phyloP scores from a whole-genome alignment of 1,284 basidiomycete genomes.

The Thecaphora frezii region DNA sequence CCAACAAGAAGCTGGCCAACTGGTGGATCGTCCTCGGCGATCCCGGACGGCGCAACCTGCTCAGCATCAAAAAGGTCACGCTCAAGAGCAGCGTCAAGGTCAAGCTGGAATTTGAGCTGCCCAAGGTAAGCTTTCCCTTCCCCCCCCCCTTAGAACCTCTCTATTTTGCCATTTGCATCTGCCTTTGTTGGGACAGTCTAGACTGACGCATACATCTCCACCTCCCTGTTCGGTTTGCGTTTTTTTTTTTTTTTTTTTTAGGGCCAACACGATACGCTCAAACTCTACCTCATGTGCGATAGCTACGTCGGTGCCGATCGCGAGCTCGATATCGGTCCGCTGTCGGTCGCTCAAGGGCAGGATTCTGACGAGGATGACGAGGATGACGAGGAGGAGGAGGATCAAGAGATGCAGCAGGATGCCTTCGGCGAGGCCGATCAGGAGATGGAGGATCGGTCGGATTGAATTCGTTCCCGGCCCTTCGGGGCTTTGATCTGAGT shows the following conservation, averaged over 20 bases:
- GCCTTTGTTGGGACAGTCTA: no score
- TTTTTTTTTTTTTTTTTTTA: slow-evolving; percentile 58
- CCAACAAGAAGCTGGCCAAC: slow-evolving; percentile 83
- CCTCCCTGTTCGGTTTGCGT: not conserved
- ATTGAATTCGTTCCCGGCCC: no score
- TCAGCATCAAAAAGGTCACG: slow-evolving; percentile 93
- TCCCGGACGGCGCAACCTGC: slow-evolving; percentile 69
- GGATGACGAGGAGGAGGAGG: slow-evolving; percentile 33
- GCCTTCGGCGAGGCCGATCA: not conserved
- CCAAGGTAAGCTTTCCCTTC: slow-evolving; percentile 16
- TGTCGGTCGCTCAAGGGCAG: slow-evolving; percentile 46
- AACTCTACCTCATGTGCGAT: slow-evolving; percentile 90
- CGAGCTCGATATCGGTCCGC: slow-evolving; percentile 38
- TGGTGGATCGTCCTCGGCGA: slow-evolving; percentile 98
- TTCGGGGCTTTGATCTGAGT: not conserved
- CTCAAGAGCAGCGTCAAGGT: slow-evolving; percentile 70
- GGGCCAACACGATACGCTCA: slow-evolving; percentile 75
- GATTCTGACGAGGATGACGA: slow-evolving; percentile 32
- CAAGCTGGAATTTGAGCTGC: slow-evolving; percentile 79
- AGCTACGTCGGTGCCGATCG: slow-evolving; percentile 66
- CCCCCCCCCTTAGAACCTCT: no score
- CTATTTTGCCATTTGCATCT: no score
- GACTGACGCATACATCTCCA: slow-evolving; percentile 1
- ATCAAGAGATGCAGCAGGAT: slow-evolving; percentile 2
- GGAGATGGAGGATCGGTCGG: not conserved